phyloP scores from a whole-genome alignment of 2,329 filamentous ascomycete genomes.

The Fusarium pilosicola region DNA sequence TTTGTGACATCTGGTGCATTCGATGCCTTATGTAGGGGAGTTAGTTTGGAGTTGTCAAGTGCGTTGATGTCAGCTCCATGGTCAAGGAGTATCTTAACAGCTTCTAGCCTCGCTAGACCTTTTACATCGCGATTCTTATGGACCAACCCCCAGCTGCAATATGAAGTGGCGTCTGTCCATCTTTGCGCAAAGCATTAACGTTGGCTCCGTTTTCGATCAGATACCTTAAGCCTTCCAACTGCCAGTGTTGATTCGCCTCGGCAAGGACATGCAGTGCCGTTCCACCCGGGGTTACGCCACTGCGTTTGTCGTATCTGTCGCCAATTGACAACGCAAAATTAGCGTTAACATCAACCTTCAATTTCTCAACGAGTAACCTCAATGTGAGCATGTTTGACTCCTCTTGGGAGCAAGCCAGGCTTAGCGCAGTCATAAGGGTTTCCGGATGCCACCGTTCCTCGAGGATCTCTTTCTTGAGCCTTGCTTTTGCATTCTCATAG shows the following conservation, averaged over 20 bases:
- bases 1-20: background rate
- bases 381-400: slow-evolving; percentile 26
- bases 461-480: background rate
- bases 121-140: fast-evolving
- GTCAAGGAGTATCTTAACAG: slow-evolving; percentile 23
- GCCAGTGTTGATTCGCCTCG: slow-evolving; percentile 26
- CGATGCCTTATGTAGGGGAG: slow-evolving; percentile 23
- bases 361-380: slow-evolving; percentile 18
- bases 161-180: slow-evolving; percentile 29
- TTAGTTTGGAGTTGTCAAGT: background rate
- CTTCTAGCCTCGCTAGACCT: slow-evolving; percentile 14
- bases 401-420: slow-evolving; percentile 3
- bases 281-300: background rate
- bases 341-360: slow-evolving; percentile 28
- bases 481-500: background rate
- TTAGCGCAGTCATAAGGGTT: background rate
- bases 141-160: slow-evolving; percentile 1
- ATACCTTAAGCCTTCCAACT: slow-evolving; percentile 26
- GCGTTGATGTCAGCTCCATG: slow-evolving; percentile 29
- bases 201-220: slow-evolving; percentile 24
- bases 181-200: background rate
- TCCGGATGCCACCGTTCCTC: background rate
- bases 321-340: background rate
- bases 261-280: slow-evolving; percentile 36
- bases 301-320: background rate